Evolutionary conservation across 352 stramenopile genomes (phyloP).

Genomic region (Phytophthora ramorum): DNA sequence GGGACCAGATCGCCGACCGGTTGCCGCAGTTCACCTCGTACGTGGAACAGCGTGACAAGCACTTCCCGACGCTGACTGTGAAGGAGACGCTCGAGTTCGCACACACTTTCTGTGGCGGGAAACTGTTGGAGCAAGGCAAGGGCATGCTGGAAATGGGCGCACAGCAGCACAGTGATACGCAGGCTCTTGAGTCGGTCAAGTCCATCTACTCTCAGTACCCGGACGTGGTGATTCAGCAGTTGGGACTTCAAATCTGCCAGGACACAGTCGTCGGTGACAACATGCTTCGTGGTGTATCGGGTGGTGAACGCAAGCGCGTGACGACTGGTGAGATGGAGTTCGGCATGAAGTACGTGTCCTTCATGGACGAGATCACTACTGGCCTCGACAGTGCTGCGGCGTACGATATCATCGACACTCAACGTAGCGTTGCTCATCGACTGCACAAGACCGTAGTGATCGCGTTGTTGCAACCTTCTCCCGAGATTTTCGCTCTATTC

Average conservation of each 20-base stretch:
- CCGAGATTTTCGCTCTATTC: constrained; percentile 91
- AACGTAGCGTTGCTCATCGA: constrained; percentile 23
- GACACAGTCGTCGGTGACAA: too few species aligned
- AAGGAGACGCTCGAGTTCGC: constrained; percentile 64
- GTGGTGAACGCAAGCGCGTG: constrained; percentile 60
- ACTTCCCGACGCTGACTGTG: constrained; percentile 60
- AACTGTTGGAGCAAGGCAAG: not conserved
- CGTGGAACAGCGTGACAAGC: constrained; percentile 54
- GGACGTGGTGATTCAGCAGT: too few species aligned
- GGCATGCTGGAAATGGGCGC: constrained; percentile 16
- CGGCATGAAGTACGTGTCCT: constrained; percentile 57
- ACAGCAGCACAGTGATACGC: not conserved
- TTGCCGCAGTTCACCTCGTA: too few species aligned
- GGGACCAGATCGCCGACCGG: too few species aligned
- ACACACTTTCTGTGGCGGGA: constrained; percentile 31
- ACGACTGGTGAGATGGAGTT: constrained; percentile 43
- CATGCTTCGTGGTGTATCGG: too few species aligned
- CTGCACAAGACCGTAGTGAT: constrained; percentile 51
- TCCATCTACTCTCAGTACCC: constrained; percentile 38
- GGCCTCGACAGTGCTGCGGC: constrained; percentile 79
- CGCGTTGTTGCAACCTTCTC: constrained; percentile 83
- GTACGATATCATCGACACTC: constrained; percentile 35
- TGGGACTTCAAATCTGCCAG: too few species aligned
- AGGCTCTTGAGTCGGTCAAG: constrained; percentile 13
- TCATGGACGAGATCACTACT: constrained; percentile 91